Percentiles rank a stretch among this genome's conserved stretches.
Conservation (phyloP, 2,329 filamentous ascomycete species). For the Pochonia chlamydosporia region DNA sequence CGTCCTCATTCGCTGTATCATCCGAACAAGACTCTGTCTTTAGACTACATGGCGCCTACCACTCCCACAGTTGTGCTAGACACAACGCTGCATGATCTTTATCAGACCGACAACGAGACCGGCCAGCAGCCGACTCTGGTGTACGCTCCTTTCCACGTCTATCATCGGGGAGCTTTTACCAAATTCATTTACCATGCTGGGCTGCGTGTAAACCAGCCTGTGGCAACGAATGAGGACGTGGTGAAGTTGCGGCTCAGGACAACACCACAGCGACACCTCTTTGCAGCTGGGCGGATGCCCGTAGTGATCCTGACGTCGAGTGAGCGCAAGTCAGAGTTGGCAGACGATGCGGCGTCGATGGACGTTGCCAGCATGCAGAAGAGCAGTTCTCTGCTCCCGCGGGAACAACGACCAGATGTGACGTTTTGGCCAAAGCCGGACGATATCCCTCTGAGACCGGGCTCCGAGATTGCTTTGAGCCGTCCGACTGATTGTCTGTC, state of each 20-base stretch:
- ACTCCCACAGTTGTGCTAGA: no score
- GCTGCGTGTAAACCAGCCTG: no score
- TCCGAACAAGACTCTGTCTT: no score
- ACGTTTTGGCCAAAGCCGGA: neutral
- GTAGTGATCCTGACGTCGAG: slow-evolving; percentile 1
- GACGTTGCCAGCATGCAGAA: neutral
- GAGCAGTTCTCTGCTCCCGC: neutral
- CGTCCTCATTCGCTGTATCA: no score
- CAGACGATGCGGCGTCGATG: neutral
- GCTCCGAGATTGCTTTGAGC: neutral
- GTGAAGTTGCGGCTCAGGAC: neutral
- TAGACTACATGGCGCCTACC: no score
- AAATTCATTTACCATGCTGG: no score
- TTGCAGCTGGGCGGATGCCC: neutral
- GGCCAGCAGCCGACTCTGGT: no score
- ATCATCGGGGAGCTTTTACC: no score
- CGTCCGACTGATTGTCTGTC: slow-evolving; percentile 1
- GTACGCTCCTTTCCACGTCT: no score
- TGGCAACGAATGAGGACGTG: neutral
- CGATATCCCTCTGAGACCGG: neutral
- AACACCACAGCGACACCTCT: neutral
- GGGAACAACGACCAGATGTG: slow-evolving; percentile 1
- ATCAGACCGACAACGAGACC: no score
- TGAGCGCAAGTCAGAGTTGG: neutral
- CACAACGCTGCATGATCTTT: no score